These are phyloP conservation scores for Stachybotrys chartarum DNA, from an alignment of 2,329 filamentous ascomycete genomes.

Conservation along the genomic window DNA sequence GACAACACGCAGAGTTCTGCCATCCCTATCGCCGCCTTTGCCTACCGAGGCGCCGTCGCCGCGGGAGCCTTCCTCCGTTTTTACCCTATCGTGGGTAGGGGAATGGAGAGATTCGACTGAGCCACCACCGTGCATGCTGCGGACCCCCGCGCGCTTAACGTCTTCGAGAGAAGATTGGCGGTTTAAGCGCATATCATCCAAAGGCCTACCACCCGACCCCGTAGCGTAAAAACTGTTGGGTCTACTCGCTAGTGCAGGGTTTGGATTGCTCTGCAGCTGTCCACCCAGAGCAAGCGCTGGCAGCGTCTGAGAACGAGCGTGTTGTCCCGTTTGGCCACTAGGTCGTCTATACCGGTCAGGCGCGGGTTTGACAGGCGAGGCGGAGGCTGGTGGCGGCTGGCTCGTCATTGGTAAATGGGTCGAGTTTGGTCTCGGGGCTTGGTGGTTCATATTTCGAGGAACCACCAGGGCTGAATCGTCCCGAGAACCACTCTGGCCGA, in stretches of 20 bases:
- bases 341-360: constrained; percentile 74
- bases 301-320: constrained; percentile 27
- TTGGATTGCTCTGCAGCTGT: constrained; percentile 21
- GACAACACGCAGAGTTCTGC: constrained; percentile 31
- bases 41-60: not conserved
- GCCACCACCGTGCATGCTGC: constrained; percentile 68
- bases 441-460: constrained; percentile 29
- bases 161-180: constrained; percentile 54
- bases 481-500: constrained; percentile 34
- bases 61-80: not conserved
- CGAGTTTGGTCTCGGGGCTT: constrained; percentile 34
- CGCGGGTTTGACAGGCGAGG: constrained; percentile 39
- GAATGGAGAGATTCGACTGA: constrained; percentile 13
- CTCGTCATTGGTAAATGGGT: constrained; percentile 30
- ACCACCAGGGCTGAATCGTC: constrained; percentile 44
- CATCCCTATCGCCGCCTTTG: constrained; percentile 26
- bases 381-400: constrained; percentile 39
- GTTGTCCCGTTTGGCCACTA: constrained; percentile 34
- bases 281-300: constrained; percentile 14
- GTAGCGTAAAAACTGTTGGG: constrained; percentile 46
- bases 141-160: constrained; percentile 69
- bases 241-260: constrained; percentile 31
- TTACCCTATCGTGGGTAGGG: constrained; percentile 11
- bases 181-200: constrained; percentile 64
- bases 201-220: constrained; percentile 44